Conservation (phyloP, 495 filamentous ascomycete species). For the Cryomyces antarcticus region DNA sequence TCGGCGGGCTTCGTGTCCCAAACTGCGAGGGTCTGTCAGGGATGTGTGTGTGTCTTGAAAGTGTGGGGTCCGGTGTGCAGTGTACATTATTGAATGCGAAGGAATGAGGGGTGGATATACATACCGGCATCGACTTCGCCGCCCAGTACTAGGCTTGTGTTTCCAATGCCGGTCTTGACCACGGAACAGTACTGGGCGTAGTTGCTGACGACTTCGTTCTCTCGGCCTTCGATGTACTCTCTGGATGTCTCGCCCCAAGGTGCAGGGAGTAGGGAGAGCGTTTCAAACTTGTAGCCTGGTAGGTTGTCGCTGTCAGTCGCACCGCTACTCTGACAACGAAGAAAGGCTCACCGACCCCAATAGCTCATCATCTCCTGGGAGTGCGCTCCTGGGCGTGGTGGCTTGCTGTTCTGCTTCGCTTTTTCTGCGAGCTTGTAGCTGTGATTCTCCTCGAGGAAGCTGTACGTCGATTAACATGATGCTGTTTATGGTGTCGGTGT, state of each 20-base stretch:
- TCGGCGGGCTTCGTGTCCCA: slow-evolving; percentile 61
- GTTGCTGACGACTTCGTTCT: slow-evolving; percentile 55
- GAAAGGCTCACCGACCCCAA: slow-evolving; percentile 28
- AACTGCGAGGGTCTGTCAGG: slow-evolving; percentile 24
- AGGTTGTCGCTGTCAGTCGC: slow-evolving; percentile 8
- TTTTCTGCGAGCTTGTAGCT: slow-evolving; percentile 37
- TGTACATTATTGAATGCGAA: neutral
- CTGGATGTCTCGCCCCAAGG: slow-evolving; percentile 51
- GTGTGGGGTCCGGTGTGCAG: no score
- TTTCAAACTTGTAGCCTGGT: slow-evolving; percentile 90
- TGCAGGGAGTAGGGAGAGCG: slow-evolving; percentile 48
- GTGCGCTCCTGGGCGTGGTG: slow-evolving; percentile 30
- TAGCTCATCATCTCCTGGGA: slow-evolving; percentile 47
- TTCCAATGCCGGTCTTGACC: slow-evolving; percentile 67
- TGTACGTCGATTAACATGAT: slow-evolving; percentile 14
- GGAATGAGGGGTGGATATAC: slow-evolving; percentile 8
- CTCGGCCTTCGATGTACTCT: slow-evolving; percentile 57
- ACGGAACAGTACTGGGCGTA: slow-evolving; percentile 87
- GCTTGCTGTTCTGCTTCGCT: slow-evolving; percentile 28
- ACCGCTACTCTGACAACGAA: neutral
- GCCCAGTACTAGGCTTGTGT: slow-evolving; percentile 51
- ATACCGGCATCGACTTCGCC: slow-evolving; percentile 84
- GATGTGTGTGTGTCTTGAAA: no score
- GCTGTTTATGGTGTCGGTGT: neutral
- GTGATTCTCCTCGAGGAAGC: slow-evolving; percentile 88